Percentiles rank a stretch among this genome's conserved stretches.
phyloP scores from a whole-genome alignment of 2,329 filamentous ascomycete genomes.

The Ceratocystis eucalypticola region DNA sequence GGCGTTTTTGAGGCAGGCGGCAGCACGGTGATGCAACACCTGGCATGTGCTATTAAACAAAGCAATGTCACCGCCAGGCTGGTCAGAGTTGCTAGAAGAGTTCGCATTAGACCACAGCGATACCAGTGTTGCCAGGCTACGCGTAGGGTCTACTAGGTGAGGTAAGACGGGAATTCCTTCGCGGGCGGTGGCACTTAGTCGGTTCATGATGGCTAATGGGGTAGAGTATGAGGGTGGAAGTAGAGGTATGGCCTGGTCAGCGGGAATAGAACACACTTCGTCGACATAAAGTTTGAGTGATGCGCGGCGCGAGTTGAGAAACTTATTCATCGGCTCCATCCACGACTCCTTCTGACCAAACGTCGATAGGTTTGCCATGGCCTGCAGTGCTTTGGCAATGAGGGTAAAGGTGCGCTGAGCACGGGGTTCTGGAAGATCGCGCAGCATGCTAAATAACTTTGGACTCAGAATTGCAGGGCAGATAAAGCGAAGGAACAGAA shows the following conservation, averaged over 20 bases:
- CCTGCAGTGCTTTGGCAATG: conserved; percentile 84
- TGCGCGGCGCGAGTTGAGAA: conserved; percentile 59
- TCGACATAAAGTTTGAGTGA: conserved; percentile 83
- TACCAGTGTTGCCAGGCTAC: conserved; percentile 71
- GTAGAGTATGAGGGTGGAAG: conserved; percentile 65
- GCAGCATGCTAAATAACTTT: conserved; percentile 75
- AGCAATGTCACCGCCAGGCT: conserved; percentile 37
- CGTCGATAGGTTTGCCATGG: conserved; percentile 75
- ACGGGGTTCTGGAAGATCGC: conserved; percentile 67
- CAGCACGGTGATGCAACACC: conserved; percentile 37
- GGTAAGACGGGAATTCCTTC: conserved; percentile 91
- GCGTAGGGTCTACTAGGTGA: conserved; percentile 79
- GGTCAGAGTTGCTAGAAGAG: conserved; percentile 25
- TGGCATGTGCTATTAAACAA: conserved; percentile 41
- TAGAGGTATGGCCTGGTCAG: conserved; percentile 42
- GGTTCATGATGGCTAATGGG: conserved; percentile 74
- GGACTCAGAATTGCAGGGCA: conserved; percentile 93
- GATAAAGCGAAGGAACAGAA: conserved; percentile 87
- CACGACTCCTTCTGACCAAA: conserved; percentile 94
- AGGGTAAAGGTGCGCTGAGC: conserved; percentile 82
- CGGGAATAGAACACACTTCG: conserved; percentile 67
- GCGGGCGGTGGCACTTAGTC: conserved; percentile 63
- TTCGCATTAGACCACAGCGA: conserved; percentile 60
- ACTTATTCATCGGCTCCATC: conserved; percentile 98
- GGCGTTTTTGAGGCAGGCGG: conserved; percentile 38